Base-by-base conservation (phyloP, 2,329 filamentous ascomycete genomes). In the Ceratocystis ficicola region DNA sequence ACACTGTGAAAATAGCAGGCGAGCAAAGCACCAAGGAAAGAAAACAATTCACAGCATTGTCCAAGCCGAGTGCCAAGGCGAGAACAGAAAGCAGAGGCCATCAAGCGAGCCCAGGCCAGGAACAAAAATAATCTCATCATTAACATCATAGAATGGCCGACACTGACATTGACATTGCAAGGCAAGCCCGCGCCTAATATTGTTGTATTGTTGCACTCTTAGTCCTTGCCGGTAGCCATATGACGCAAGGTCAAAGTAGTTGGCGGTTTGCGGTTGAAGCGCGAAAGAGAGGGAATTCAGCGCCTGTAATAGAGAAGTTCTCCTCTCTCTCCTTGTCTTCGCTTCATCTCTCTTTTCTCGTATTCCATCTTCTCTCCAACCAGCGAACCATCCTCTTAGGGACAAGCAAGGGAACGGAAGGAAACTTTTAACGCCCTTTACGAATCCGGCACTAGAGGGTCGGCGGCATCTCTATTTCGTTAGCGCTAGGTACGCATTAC, bases 301-400 rank as follows among this genome's bases (percentile, higher is more conserved):
- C 10, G 12, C 10, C 10, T 41, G 36, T 8, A 41, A 15, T 41
- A 5, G 12, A 41, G 36, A 41, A 12, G 36, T 5, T 41, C 1
- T 20, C 48, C 7, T 52, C 48, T 22, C 10, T n/a, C 48, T 22
- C 25, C 48, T 25, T 52, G 36, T 25, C n/a, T 52, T 25, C 48
- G 20, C 48, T 22, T 52, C 20, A 8, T 52, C 48, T 57, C 55
- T 36, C 52, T 20, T 36, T 8, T 59, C 55, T 59, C 55, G 55
- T 59, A 59, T 59, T 59, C 55, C 55, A 28, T 28, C 28, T n/a
- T 59, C 8, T n/a, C 55, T 59, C 55, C 28, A 28, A 8, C 32
- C n/a, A 20, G 20, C 48, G 2, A 5, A n/a, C 22, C 25, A 6
- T 10, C 48, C 8, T 10, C 1, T 10, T 1, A 28, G 48, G 25